Percentiles rank a stretch among this genome's conserved stretches.
Evolutionary conservation across 768 basidiomycete species (phyloP).

Genomic region (Tulasnella sp.): DNA sequence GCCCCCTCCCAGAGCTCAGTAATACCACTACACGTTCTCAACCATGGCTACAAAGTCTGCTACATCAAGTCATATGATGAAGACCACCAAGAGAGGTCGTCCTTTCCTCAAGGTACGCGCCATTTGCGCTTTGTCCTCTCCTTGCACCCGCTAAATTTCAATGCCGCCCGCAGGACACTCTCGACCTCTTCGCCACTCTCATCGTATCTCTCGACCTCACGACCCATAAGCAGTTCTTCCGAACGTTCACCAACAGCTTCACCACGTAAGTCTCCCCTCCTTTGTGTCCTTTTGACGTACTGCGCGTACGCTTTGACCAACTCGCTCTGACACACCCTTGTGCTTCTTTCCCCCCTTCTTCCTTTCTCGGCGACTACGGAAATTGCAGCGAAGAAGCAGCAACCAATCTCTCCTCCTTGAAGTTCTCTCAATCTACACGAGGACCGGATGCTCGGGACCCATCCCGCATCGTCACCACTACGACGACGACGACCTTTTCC

Average conservation of each 20-base stretch:
- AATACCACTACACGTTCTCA: slow-evolving; percentile 3
- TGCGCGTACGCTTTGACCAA: background rate
- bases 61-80: slow-evolving; percentile 93
- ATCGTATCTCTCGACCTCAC: slow-evolving; percentile 87
- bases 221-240: slow-evolving; percentile 93
- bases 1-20: background rate
- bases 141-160: slow-evolving; percentile 25
- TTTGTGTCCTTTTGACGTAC: slow-evolving; percentile 2
- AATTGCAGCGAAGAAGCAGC: slow-evolving; percentile 85
- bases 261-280: slow-evolving; percentile 65
- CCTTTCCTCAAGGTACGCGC: slow-evolving; percentile 80
- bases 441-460: slow-evolving; percentile 98
- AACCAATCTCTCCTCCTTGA: slow-evolving; percentile 86
- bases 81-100: slow-evolving; percentile 92
- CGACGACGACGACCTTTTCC: slow-evolving; percentile 98
- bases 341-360: background rate
- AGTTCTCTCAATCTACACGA: slow-evolving; percentile 98
- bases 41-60: slow-evolving; percentile 37
- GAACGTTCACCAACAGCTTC: slow-evolving; percentile 90
- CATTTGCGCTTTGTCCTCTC: background rate
- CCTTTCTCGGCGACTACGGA: background rate
- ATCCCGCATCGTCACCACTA: slow-evolving; percentile 96
- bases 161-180: slow-evolving; percentile 68
- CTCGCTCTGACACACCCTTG: background rate
- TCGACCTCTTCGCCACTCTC: slow-evolving; percentile 96